phyloP scores from a whole-genome alignment of 1,284 basidiomycete genomes.

The Ceratorhiza oryzae-sativae region DNA sequence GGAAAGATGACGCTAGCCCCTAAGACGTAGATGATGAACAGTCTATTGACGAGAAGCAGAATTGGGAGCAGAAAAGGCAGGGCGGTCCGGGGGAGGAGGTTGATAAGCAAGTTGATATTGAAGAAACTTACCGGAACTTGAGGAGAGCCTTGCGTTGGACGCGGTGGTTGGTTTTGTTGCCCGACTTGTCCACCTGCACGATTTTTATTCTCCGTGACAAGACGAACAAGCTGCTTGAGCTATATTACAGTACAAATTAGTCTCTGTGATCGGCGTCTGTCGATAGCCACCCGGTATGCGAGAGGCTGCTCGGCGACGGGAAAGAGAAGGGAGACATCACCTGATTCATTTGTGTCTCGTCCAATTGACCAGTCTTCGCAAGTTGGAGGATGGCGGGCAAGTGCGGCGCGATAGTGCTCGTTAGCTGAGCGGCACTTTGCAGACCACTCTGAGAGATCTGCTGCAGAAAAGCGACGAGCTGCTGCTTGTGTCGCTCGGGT shows the following conservation, averaged over 20 bases:
- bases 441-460: background rate
- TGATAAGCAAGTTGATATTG: too few relatives aligned
- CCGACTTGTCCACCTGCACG: background rate
- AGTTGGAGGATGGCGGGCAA: conserved; percentile 26
- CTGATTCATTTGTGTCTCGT: conserved; percentile 15
- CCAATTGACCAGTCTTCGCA: conserved; percentile 17
- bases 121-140: conserved; percentile 18
- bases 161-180: conserved; percentile 10
- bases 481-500: background rate
- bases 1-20: conserved; percentile 14
- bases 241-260: conserved; percentile 3
- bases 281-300: background rate
- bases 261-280: background rate
- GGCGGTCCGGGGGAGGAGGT: too few relatives aligned
- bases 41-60: background rate
- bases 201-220: conserved; percentile 26
- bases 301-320: background rate
- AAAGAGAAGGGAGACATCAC: background rate
- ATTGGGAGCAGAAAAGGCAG: background rate
- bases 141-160: conserved; percentile 20
- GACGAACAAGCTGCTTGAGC: conserved; percentile 24
- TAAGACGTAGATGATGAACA: background rate
- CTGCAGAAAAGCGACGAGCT: background rate
- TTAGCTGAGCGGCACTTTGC: background rate
- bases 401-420: conserved; percentile 14